Conservation (phyloP, 345 rosid species). For the Lagerstroemia speciosa region DNA sequence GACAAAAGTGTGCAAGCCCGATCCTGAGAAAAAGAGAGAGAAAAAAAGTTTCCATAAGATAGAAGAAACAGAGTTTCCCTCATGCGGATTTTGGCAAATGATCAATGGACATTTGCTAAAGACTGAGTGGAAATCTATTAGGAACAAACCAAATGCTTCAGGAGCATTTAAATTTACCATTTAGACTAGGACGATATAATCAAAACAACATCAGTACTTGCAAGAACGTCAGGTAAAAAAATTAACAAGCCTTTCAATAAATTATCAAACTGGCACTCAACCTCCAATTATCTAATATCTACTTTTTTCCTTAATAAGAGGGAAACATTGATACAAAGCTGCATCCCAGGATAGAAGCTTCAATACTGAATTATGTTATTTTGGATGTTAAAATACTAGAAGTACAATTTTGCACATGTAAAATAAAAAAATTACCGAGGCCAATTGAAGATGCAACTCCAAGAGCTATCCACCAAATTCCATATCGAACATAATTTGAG, state of each 20-base stretch:
- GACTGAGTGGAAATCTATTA: not conserved
- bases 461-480: conserved; percentile 92
- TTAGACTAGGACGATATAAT: not conserved
- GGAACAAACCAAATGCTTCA: not conserved
- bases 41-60: not conserved
- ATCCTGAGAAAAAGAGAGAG: conserved; percentile 39
- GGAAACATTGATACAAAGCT: not conserved
- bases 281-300: not conserved
- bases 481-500: conserved; percentile 48
- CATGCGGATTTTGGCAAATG: not conserved
- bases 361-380: not conserved
- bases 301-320: not conserved
- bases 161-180: not conserved
- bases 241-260: not conserved
- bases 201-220: too few species aligned
- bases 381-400: not conserved
- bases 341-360: not conserved
- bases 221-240: too few species aligned
- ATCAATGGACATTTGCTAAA: not conserved
- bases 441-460: conserved; percentile 99
- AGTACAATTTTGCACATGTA: not conserved
- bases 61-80: not conserved
- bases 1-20: conserved; percentile 96
- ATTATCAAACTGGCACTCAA: not conserved
- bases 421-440: conserved; percentile 55